A percentile compares a stretch with the other conserved stretches of the same genome.
phyloP scores from a whole-genome alignment of 805 yeast genomes.

The Yarrowia sp. region DNA sequence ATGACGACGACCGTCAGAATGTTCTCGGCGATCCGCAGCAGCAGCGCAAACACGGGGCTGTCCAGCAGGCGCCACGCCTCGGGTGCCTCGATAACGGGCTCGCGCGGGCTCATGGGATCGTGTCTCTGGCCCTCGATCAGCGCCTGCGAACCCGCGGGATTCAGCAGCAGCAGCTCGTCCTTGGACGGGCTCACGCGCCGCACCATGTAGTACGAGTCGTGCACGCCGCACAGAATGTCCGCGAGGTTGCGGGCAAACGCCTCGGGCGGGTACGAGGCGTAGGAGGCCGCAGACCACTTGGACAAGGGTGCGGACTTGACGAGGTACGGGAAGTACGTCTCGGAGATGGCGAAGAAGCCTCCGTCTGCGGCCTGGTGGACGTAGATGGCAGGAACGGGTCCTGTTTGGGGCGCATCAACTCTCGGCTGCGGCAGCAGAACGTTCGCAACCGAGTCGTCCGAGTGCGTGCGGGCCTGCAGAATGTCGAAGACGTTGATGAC shows the following conservation, averaged over 20 bases:
- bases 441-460: no score
- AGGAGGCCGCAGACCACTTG: slow-evolving; percentile 48
- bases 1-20: slow-evolving; percentile 42
- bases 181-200: not conserved
- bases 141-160: slow-evolving; percentile 20
- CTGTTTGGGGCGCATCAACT: not conserved
- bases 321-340: slow-evolving; percentile 70
- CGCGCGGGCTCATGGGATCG: not conserved
- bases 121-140: slow-evolving; percentile 20
- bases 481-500: slow-evolving; percentile 81
- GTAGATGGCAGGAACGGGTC: slow-evolving; percentile 50
- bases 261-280: slow-evolving; percentile 1
- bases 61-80: not conserved
- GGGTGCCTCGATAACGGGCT: no score
- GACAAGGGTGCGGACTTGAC: slow-evolving; percentile 79
- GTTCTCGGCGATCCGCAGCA: slow-evolving; percentile 42
- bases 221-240: slow-evolving; percentile 33
- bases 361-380: slow-evolving; percentile 62
- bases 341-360: slow-evolving; percentile 83
- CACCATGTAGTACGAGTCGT: slow-evolving; percentile 28
- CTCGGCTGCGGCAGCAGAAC: slow-evolving; percentile 43
- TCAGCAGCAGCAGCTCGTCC: not conserved
- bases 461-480: no score
- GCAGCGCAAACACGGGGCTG: not conserved
- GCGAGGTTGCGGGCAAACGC: slow-evolving; percentile 21